Conservation (phyloP, 2,329 filamentous ascomycete species). For the Grosmannia serpens region DNA sequence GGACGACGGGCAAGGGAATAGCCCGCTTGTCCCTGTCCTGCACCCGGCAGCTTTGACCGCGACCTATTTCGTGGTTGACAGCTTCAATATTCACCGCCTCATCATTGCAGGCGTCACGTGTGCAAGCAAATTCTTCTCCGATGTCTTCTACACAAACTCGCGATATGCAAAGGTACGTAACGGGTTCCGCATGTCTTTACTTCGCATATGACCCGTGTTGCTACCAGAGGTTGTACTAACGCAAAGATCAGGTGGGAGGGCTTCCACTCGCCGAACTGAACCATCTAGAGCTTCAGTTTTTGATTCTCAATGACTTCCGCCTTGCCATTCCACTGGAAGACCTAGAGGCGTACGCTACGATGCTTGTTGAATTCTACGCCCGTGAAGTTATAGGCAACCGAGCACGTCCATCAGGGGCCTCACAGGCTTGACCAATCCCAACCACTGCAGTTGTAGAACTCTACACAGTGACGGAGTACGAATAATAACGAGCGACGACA, state of each 20-base stretch:
- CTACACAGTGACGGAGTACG: not conserved
- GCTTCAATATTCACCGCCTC: constrained; percentile 94
- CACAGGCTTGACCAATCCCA: not conserved
- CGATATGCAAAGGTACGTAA: constrained; percentile 87
- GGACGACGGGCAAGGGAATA: not conserved
- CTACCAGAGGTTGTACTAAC: constrained; percentile 11
- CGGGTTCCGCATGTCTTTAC: not conserved
- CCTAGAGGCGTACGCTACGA: constrained; percentile 92
- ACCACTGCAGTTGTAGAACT: not conserved
- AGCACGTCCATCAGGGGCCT: constrained; percentile 5
- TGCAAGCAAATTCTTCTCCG: constrained; percentile 97
- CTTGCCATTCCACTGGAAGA: constrained; percentile 90
- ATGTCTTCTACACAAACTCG: constrained; percentile 98
- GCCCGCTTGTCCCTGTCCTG: not conserved
- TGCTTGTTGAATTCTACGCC: constrained; percentile 97
- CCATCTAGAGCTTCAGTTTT: constrained; percentile 89
- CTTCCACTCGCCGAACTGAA: constrained; percentile 87
- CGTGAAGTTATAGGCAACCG: constrained; percentile 60
- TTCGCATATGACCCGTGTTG: not conserved
- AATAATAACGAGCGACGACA: not conserved
- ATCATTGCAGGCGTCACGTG: constrained; percentile 97
- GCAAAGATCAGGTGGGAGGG: constrained; percentile 64
- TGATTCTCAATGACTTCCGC: constrained; percentile 91
- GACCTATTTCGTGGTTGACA: constrained; percentile 84
- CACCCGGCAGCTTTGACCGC: constrained; percentile 16